Percentiles rank a stretch among this genome's conserved stretches.
These are phyloP conservation scores for Geranium incanum DNA, from an alignment of 441 rosid genomes.

Conservation along the genomic window DNA sequence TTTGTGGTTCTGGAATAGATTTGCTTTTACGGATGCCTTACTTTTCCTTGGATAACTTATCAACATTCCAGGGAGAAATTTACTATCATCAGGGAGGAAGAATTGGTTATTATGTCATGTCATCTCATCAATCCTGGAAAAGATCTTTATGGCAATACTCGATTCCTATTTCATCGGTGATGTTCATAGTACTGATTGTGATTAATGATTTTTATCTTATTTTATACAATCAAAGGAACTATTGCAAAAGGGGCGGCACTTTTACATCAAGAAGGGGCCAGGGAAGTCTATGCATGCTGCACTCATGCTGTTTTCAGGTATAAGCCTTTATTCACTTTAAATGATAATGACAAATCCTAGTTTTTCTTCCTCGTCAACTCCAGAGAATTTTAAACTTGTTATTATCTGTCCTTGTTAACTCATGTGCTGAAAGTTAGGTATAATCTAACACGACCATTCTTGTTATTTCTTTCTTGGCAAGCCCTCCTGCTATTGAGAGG, in stretches of 20 bases:
- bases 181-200: not conserved
- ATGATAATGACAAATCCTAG: not conserved
- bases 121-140: not conserved
- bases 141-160: not conserved
- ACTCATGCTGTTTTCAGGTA: conserved; percentile 87
- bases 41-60: no score
- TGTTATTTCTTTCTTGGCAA: conserved; percentile 18
- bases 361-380: not conserved
- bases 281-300: conserved; percentile 83
- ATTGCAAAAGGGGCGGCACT: conserved; percentile 82
- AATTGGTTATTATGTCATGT: no score
- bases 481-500: conserved; percentile 69
- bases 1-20: not conserved
- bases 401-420: not conserved
- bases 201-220: not conserved
- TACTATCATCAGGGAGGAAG: not conserved
- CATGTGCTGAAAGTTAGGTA: not conserved
- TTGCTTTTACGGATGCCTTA: not conserved
- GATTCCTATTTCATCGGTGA: not conserved
- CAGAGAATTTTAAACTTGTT: not conserved
- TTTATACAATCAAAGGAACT: conserved; percentile 40
- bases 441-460: not conserved
- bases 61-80: not conserved
- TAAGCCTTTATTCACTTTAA: not conserved
- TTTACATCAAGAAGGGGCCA: conserved; percentile 78